Percentiles rank a stretch among this genome's conserved stretches.
Conservation (phyloP, 169 alveolate genomes). For the Plasmodium fragile region DNA sequence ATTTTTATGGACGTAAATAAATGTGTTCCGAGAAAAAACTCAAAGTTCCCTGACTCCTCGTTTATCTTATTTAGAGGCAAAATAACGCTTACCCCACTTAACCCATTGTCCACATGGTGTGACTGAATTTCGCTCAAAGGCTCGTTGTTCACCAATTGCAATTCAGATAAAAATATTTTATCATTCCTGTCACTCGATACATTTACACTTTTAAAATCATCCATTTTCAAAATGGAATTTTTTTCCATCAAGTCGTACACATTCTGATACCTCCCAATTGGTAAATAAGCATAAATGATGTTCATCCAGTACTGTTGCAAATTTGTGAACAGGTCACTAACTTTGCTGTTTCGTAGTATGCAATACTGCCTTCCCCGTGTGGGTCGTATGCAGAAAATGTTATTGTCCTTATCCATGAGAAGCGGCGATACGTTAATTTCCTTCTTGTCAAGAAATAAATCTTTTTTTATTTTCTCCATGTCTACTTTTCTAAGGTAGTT, state of each 20-base stretch:
- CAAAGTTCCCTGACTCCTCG: conserved; percentile 67
- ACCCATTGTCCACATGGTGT: conserved; percentile 68
- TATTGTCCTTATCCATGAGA: conserved; percentile 44
- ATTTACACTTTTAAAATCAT: conserved; percentile 13
- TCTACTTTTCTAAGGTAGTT: conserved; percentile 18
- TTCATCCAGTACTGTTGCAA: conserved; percentile 68
- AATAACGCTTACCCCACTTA: conserved; percentile 42
- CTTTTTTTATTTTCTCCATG: conserved; percentile 52
- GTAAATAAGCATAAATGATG: conserved; percentile 35
- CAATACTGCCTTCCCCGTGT: conserved; percentile 73
- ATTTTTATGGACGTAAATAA: conserved; percentile 46
- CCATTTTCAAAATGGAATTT: conserved; percentile 8
- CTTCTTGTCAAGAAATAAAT: conserved; percentile 35
- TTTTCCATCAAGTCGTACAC: conserved; percentile 1
- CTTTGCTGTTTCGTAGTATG: conserved; percentile 44
- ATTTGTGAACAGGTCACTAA: conserved; percentile 39
- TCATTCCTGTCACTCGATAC: conserved; percentile 20
- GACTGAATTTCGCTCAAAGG: conserved; percentile 62
- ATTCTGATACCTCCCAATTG: conserved; percentile 49
- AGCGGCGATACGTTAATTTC: conserved; percentile 29
- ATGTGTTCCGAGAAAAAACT: conserved; percentile 69
- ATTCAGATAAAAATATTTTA: conserved; percentile 53
- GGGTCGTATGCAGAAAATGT: conserved; percentile 64
- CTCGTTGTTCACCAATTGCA: conserved; percentile 61
- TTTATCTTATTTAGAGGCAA: conserved; percentile 46